Evolutionary conservation across 1,139 yeast genomes (phyloP).

Genomic region (Saccharomyces hybrid): DNA sequence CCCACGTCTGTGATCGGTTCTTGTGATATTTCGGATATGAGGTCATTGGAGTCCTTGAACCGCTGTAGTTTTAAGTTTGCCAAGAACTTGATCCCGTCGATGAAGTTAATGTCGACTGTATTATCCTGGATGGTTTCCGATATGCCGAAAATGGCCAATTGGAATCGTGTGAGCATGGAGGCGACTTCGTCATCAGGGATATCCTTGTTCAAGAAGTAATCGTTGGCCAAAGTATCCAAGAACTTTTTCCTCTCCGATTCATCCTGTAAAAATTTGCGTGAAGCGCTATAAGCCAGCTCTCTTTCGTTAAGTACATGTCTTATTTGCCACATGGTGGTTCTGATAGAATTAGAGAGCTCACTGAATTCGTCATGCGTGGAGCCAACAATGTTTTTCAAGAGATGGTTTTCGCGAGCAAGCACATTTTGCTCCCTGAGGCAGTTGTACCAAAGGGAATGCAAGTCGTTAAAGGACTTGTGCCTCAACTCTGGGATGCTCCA

Average conservation of each 20-base stretch:
- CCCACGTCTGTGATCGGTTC: constrained; percentile 37
- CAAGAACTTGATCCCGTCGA: constrained; percentile 59
- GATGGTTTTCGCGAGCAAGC: constrained; percentile 65
- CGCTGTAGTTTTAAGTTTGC: constrained; percentile 58
- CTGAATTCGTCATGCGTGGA: constrained; percentile 34
- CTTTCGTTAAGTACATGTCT: constrained; percentile 86
- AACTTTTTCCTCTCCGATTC: constrained; percentile 28
- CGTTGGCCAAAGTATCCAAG: constrained; percentile 5
- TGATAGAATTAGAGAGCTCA: constrained; percentile 38
- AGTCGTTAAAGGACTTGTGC: constrained; percentile 83
- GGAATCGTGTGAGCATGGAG: constrained; percentile 67
- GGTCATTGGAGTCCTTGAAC: constrained; percentile 32
- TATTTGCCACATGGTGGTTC: constrained; percentile 63
- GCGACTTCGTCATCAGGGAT: constrained; percentile 50
- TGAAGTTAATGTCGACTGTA: constrained; percentile 52
- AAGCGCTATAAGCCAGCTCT: constrained; percentile 61
- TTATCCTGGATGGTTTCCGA: constrained; percentile 44
- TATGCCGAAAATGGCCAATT: constrained; percentile 75
- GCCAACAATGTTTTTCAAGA: constrained; percentile 38
- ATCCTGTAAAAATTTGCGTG: constrained; percentile 39
- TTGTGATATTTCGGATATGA: constrained; percentile 16
- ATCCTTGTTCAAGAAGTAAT: constrained; percentile 52
- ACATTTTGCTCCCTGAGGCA: constrained; percentile 78
- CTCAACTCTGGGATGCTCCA: constrained; percentile 90
- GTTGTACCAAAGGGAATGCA: constrained; percentile 86